Conservation (phyloP, 345 rosid species). For the Salix suchowensis region DNA sequence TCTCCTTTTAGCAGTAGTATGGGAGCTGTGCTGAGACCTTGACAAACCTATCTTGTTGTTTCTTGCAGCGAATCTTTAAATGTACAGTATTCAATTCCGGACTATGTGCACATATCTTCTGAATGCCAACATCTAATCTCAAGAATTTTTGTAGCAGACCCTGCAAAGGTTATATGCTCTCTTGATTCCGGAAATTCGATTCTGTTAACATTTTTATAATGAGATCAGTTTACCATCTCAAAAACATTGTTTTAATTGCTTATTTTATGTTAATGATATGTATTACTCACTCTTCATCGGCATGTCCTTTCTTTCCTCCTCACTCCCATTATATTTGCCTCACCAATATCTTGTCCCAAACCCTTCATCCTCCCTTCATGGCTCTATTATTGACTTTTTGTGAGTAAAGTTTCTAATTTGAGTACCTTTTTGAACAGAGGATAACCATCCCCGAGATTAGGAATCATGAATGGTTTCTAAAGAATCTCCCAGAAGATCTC, state of each 20-base stretch:
- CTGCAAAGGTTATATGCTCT: conserved; percentile 56
- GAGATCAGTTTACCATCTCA: background rate
- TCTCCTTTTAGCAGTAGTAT: background rate
- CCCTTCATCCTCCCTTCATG: background rate
- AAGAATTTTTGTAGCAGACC: conserved; percentile 91
- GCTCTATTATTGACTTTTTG: background rate
- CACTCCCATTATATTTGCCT: background rate
- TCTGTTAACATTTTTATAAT: background rate
- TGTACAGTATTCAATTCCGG: conserved; percentile 95
- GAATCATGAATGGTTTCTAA: conserved; percentile 93
- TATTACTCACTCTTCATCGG: background rate
- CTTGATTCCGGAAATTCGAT: background rate
- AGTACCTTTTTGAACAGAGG: conserved; percentile 50
- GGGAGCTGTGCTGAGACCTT: background rate
- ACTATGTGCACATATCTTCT: conserved; percentile 82
- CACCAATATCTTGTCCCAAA: background rate
- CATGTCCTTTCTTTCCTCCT: background rate
- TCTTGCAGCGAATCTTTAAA: conserved; percentile 80
- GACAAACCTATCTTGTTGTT: conserved; percentile 6
- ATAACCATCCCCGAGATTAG: conserved; percentile 83
- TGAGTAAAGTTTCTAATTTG: conserved; percentile 1
- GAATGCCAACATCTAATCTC: conserved; percentile 92
- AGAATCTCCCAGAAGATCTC: conserved; percentile 83
- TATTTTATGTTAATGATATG: background rate
- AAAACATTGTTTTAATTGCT: background rate